Evolutionary conservation across 1,284 basidiomycete genomes (phyloP).

Genomic region (Ceratobasidium theobromae): DNA sequence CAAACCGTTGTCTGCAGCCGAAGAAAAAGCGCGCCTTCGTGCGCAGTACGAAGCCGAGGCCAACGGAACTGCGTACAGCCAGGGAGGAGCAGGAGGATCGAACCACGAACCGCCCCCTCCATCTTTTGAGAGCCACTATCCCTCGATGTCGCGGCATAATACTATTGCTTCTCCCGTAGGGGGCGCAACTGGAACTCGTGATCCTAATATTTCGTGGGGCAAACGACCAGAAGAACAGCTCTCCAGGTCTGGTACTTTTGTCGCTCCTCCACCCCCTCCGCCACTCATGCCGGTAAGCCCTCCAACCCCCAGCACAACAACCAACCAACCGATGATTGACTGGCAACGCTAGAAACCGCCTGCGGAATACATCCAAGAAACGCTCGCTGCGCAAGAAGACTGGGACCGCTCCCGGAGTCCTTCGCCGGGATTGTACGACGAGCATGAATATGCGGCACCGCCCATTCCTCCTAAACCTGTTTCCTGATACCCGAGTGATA

Average conservation of each 20-base stretch:
- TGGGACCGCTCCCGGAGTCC: conserved; percentile 24
- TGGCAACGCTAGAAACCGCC: conserved; percentile 54
- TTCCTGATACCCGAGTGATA: not conserved
- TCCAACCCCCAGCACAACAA: not conserved
- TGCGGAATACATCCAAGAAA: conserved; percentile 73
- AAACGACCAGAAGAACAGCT: conserved; percentile 34
- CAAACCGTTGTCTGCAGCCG: conserved; percentile 60
- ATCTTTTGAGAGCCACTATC: conserved; percentile 22
- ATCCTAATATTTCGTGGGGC: conserved; percentile 37
- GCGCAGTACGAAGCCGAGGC: conserved; percentile 62
- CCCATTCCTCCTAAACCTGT: conserved; percentile 19
- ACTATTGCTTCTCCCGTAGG: conserved; percentile 28
- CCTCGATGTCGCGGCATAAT: conserved; percentile 36
- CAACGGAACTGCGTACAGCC: conserved; percentile 12
- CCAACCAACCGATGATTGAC: not conserved
- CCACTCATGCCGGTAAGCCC: conserved; percentile 58
- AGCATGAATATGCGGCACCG: not conserved
- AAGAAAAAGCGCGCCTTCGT: conserved; percentile 70
- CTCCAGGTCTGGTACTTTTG: conserved; percentile 29
- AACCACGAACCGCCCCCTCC: conserved; percentile 29
- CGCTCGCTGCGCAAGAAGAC: conserved; percentile 47
- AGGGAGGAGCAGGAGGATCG: not conserved
- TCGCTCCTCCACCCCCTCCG: conserved; percentile 50
- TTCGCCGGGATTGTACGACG: too few relatives aligned
- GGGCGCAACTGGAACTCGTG: conserved; percentile 33